Evolutionary conservation across 352 stramenopile species (phyloP), one percentile per base, ranked within the genome.

Genomic region (Thalassiosira exigua): DNA sequence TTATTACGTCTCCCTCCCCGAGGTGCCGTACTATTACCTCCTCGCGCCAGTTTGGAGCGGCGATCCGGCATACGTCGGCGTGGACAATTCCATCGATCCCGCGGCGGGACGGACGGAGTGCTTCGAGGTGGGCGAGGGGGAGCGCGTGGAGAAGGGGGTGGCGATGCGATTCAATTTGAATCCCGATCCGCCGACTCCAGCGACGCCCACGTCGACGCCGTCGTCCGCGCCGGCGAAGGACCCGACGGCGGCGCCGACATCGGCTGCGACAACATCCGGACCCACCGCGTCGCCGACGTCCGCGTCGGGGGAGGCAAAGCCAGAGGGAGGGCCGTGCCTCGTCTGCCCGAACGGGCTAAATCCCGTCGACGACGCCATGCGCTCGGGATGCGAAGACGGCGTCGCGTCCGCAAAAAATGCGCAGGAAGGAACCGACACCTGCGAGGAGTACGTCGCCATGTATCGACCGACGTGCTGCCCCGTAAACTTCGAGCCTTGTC

Each of bases 1-100:
- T 0, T 60, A 60, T 41, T 60, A 60, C 9, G n/a, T 60, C 19
- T 21, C 27, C 24, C 19, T 60, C 52, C 36, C 36, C 7, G 24
- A 32, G 0, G 14, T 22, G 27, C 52, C 52, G 22, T 36, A 26
- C 52, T 60, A 32, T 24, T 60, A 60, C 52, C 2, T 32, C 0
- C n/a, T 60, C 0, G 24, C 24, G 22, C 21, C 4, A 14, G 52
- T 60, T 19, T 60, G 52, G 52, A 60, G 32, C 32, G 52, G 52
- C 21, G 52, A 60, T 4, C 11, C 46, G 0, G 26, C 46, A 12
- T 39, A 27, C 12, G 9, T 4, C 14, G 0, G 7, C 7, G 21
- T 17, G 52, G 19, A 33, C 19, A 60, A 32, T 12, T 7, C 52
- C 19, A 26, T 36, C 19, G 33, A 60, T 39, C 52, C 52, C 52